Base-by-base conservation (phyloP, 768 basidiomycete species). In the Suillus brevipes region DNA sequence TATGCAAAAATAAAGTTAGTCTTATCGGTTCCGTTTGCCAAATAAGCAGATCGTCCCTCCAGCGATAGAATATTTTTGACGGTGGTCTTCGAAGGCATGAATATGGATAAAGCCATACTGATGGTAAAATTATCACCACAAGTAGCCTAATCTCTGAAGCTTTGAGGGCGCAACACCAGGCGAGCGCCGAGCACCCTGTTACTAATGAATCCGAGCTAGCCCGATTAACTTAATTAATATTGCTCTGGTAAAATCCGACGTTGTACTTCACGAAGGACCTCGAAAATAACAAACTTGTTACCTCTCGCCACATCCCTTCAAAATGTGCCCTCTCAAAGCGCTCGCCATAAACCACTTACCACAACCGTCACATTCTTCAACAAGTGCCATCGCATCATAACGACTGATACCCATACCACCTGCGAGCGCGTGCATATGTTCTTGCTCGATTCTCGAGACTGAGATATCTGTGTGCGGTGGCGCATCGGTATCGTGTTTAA, bases 311-410 rank as follows among this genome's bases (percentile, higher is more conserved):
- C 25, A 31, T 13, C 61, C 61, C 20, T n/a, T 18, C 7, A 31
- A 25, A 34, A 52, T 31, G 31, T 61, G 47, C 31, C 45, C 36
- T 23, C 47, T 28, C 43, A 52, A 31, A 49, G 31, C 23, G n/a
- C 47, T 52, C 9, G 61, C 61, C 61, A 52, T 37, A 25, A 61
- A 37, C 25, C n/a, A 36, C 61, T 50, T 36, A 18, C 43, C 18
- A 34, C 61, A 61, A 31, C 61, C 47, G 6, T 50, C 43, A 45
- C 61, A 56, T 23, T 47, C 45, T 37, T 52, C 47, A 23, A 18
- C 16, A 43, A 61, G 37, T 36, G 20, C 45, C 31, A 47, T 16
- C 34, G 16, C 28, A 23, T 61, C 61, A 45, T 47, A 60, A 6
- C 34, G 38, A 60, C 40, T 20, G 12, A 60, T 50, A 50, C 42